phyloP scores from a whole-genome alignment of 441 rosid species.

The Syzygium malaccense region DNA sequence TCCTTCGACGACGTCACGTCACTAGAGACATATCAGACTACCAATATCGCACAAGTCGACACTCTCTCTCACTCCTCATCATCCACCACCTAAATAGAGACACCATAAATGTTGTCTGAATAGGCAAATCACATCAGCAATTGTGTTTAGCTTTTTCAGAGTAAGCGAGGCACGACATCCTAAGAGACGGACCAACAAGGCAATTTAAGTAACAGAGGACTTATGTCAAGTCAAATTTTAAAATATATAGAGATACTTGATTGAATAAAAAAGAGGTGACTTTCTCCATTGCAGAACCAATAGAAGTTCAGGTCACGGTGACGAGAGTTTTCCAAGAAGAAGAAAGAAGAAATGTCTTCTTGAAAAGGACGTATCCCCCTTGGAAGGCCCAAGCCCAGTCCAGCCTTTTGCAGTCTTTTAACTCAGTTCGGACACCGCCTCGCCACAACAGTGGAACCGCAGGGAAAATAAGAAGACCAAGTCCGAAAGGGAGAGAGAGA shows the following conservation, averaged over 20 bases:
- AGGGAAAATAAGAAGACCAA: background rate
- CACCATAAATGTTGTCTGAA: background rate
- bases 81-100: background rate
- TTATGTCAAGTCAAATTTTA: background rate
- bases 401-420: background rate
- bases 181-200: background rate
- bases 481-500: background rate
- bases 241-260: background rate
- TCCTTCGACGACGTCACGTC: background rate
- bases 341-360: background rate
- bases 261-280: background rate
- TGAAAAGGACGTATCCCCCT: background rate
- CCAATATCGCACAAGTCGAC: background rate
- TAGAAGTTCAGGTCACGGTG: background rate
- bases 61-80: background rate
- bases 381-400: background rate
- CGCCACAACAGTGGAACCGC: background rate
- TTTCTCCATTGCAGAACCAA: background rate
- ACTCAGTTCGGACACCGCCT: background rate
- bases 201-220: background rate
- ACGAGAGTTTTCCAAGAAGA: background rate
- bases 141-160: background rate
- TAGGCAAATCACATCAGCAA: background rate
- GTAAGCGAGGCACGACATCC: background rate
- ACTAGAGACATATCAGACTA: background rate